A percentile compares a stretch with the other conserved stretches of the same genome.
These are phyloP conservation scores for Meyerozyma guilliermondii DNA, from an alignment of 1,139 yeast species.

Conservation along the genomic window DNA sequence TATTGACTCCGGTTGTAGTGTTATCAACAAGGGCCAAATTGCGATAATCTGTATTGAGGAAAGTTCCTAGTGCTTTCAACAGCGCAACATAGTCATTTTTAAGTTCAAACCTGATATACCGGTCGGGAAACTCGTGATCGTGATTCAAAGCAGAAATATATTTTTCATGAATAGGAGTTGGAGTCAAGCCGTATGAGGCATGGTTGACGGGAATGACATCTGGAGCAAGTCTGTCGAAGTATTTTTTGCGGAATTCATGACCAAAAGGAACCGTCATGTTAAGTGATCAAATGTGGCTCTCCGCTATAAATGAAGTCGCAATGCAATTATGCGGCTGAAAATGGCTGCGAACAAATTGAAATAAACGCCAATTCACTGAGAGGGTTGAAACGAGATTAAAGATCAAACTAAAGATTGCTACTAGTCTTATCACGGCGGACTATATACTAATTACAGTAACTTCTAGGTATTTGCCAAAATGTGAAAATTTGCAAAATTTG, in stretches of 20 bases:
- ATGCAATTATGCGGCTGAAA: no score
- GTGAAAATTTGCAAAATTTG: not conserved
- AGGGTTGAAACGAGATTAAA: no score
- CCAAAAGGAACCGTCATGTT: slow-evolving; percentile 38
- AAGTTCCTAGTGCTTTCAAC: slow-evolving; percentile 24
- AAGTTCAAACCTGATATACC: slow-evolving; percentile 22
- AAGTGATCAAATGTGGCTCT: no score
- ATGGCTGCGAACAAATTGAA: no score
- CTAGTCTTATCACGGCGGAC: no score
- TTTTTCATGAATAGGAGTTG: slow-evolving; percentile 31
- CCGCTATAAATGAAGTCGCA: not conserved
- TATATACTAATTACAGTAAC: no score
- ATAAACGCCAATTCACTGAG: no score
- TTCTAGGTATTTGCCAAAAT: not conserved
- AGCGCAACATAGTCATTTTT: slow-evolving; percentile 21
- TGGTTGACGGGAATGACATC: slow-evolving; percentile 43
- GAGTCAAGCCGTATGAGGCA: slow-evolving; percentile 51
- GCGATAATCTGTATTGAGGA: slow-evolving; percentile 40
- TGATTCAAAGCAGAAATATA: slow-evolving; percentile 19
- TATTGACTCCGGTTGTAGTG: slow-evolving; percentile 60
- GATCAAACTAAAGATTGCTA: no score
- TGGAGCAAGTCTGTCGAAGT: slow-evolving; percentile 37
- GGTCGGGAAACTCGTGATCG: slow-evolving; percentile 39
- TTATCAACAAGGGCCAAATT: slow-evolving; percentile 49
- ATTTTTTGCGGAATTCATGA: slow-evolving; percentile 38